Evolutionary conservation across 768 basidiomycete species (phyloP), one percentile per base, ranked within the genome.

Genomic region (Chlorophyllum brunneum): DNA sequence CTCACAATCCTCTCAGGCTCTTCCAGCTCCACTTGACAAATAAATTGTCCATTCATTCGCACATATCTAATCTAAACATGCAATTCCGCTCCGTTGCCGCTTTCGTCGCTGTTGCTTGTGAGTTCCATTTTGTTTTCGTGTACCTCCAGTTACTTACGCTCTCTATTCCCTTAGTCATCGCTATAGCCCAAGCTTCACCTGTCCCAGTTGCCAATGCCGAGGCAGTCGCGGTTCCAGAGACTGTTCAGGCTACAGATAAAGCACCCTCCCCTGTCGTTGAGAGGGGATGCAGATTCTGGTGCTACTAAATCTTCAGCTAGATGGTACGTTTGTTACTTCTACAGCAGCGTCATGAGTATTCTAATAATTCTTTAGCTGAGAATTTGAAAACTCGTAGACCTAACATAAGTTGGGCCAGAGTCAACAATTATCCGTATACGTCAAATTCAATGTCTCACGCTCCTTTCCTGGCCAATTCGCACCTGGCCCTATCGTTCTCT

Each of bases 1-100:
- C 18, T n/a, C 24, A 11, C n/a, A 27, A 15, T 2, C 15, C 37
- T 38, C 26, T 33, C 27, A 41, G 16, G 20, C 39, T 41, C 30
- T 36, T n/a, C 46, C 31, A 20, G 37, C 37, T 48, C 47, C 47
- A 48, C 47, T 29, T 38, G n/a, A n/a, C n/a, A n/a, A n/a, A 13
- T 36, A 9, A 30, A 15, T 22, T 27, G 30, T 49, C 45, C 45
- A 16, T 22, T 47, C 45, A 6, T 49, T 49, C 38, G 29, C 16
- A 26, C 47, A 5, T 37, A 36, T 24, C 23, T 22, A 38, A 4
- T n/a, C 22, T 24, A 18, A 40, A 6, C n/a, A 49, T 49, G 48
- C 23, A 49, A 9, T 49, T 49, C 38, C 48, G 38, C 29, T 27
- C 48, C 22, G 38, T 40, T 8, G 24, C 20, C 18, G 11, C 27